Base-by-base conservation (phyloP, 805 yeast species). In the Deakozyma indianensis region DNA sequence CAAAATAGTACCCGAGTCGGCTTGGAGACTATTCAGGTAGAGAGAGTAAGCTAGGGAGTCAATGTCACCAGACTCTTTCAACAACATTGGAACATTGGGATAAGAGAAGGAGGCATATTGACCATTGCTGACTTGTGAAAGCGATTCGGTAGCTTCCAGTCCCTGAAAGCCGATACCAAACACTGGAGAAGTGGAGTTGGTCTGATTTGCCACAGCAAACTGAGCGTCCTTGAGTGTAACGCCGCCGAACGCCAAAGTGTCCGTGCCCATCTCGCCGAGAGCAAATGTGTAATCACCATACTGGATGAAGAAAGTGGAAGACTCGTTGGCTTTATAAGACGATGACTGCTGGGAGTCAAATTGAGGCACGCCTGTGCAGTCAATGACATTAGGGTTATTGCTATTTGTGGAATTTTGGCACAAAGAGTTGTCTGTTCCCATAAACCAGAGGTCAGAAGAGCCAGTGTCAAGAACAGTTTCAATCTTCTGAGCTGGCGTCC, bases 401-500 rank as follows among this genome's bases (percentile, higher is more conserved):
- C 22, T n/a, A 11, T 35, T 20, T 3, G 22, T 2, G 2, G 7
- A 18, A 24, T 20, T 51, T 44, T 25, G 48, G 50, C 63, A 64
- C 50, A 66, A 70, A 2, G 79, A 71, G 53, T 75, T 77, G 38
- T 62, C 53, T 1, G 68, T 50, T 23, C 66, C 62, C 53, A 73
- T 67, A 41, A 80, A 74, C 85, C 86, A 81, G 44, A 81, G 58
- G 56, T 83, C 92, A 1, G 83, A 70, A 0, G 88, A 80, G 2
- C 92, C 94, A 3, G 90, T 83, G 57, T 83, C 94, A 22, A 83
- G 61, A 43, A 76, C 60, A 9, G 79, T 76, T 2, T 64, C 64
- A 5, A 80, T 65, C 2, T 63, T 56, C 52, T 80, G 80, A 2
- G 62, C 54, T 3, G 76, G 70, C 0, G 84, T 73, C 9, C 92